Conservation (phyloP, 257 asterid genomes). For the Jaltomata sinuosa region DNA sequence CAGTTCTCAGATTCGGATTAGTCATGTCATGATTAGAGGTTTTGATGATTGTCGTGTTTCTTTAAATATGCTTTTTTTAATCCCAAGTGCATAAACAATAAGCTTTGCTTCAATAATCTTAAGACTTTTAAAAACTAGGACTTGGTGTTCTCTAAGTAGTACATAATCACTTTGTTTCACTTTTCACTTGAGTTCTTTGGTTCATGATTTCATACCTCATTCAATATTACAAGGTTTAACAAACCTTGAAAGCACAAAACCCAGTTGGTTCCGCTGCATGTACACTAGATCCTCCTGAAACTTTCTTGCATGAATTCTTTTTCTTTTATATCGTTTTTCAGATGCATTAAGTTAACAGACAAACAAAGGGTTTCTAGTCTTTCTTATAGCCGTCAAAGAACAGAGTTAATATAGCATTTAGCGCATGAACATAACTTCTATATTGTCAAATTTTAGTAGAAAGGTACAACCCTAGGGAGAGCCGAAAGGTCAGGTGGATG, state of each 20-base stretch:
- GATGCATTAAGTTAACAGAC: background rate
- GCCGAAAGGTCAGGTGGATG: background rate
- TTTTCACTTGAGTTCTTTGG: background rate
- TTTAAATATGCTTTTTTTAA: background rate
- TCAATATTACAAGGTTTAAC: background rate
- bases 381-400: background rate
- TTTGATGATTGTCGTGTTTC: background rate
- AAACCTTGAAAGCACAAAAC: background rate
- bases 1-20: background rate
- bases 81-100: background rate
- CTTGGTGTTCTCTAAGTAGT: background rate
- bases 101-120: background rate
- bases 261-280: background rate
- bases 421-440: background rate
- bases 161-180: background rate
- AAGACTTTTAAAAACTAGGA: background rate
- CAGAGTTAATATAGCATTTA: background rate
- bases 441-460: background rate
- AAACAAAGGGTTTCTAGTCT: background rate
- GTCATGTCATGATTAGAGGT: background rate
- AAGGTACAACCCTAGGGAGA: background rate
- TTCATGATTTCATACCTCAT: background rate
- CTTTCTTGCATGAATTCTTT: background rate
- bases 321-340: background rate
- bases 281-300: background rate